Evolutionary conservation across 1,284 basidiomycete species (phyloP), one percentile per base, ranked within the genome.

Genomic region (Stereum hirsutum): DNA sequence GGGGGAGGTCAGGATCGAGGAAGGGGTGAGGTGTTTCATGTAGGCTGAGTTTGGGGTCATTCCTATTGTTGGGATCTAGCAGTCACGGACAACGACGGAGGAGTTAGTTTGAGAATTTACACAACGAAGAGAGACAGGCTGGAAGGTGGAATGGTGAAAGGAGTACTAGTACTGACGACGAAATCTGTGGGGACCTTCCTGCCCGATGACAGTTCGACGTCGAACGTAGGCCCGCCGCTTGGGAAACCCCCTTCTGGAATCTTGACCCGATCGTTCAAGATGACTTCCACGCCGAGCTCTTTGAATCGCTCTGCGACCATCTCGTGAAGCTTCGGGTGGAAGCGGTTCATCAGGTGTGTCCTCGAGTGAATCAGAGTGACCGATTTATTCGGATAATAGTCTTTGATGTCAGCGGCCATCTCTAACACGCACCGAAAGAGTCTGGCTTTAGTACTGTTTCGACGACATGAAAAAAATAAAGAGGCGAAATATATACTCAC

Each of bases 341-440:
- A 74, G 6, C 58, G 52, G 19, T 65, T 62, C 55, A 74, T 58
- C 26, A 74, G 55, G 2, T 57, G 60, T n/a, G 60, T 53, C 21
- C 69, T 59, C 4, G 65, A 66, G 48, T 72, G 70, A 5, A 72
- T 57, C 27, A 74, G 50, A 3, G 66, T 69, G 27, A 74, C 59
- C 14, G 56, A 50, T 49, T 68, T 67, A 46, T 50, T 39, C 0
- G 65, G 60, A 49, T 61, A 62, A 11, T 60, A 47, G 43, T 68
- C 66, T 41, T 63, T 64, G 46, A 70, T 60, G 46, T 73, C 70
- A 4, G 61, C 60, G 3, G 65, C 67, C 46, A 68, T 57, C 45
- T 72, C 50, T 63, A n/a, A n/a, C n/a, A n/a, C n/a, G n/a, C n/a
- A n/a, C n/a, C n/a, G n/a, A n/a, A n/a, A n/a, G n/a, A n/a, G n/a